Base-by-base conservation (phyloP, 192 early-diverging fungal genomes). In the Spizellomyces punctatus region DNA sequence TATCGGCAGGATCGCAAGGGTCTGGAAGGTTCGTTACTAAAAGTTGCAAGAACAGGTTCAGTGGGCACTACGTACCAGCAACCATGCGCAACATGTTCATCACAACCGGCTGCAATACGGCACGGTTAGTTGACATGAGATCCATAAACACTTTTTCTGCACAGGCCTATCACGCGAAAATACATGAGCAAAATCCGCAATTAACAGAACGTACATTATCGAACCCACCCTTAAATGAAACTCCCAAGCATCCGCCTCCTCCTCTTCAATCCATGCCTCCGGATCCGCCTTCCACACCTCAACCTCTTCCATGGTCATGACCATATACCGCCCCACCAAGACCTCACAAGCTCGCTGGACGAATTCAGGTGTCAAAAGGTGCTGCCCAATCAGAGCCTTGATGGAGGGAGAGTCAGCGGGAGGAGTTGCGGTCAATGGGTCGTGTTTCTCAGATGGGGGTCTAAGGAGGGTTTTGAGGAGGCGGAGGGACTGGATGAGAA, bases 241-340 rank as follows among this genome's bases (percentile, higher is more conserved):
- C 72, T 88, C 89, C 91, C 93, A 95, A 63, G 92, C 89, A 76
- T 95, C 94, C 36, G 90, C 83, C 56, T 94, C 93, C 36, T 93
- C 89, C 21, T 91, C 89, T 41, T 84, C 81, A 14, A 92, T 75
- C 88, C 91, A 98, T 4, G 81, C 86, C 78, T 98, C 96, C 6
- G 96, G 92, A 69, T 90, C 89, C 6, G 91, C 88, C 52, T 91
- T 88, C 95, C 95, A 98, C 64, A 76, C 74, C 42, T 83, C 83
- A 63, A 94, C 75, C 77, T 96, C 94, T 10, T 83, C 79, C 9
- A 83, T 78, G 52, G 82, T 87, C 7, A 94, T 77, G 16, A 88
- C 77, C 69, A 98, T 78, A 46, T 93, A 95, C 66, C 87, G 82
- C 10, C 86, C 83, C 21, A 96, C 86, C 16, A 98, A 79, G 16